Percentiles rank a stretch among this genome's conserved stretches.
phyloP scores from a whole-genome alignment of 179 eudicot species.

The Heliamphora pulchella region DNA sequence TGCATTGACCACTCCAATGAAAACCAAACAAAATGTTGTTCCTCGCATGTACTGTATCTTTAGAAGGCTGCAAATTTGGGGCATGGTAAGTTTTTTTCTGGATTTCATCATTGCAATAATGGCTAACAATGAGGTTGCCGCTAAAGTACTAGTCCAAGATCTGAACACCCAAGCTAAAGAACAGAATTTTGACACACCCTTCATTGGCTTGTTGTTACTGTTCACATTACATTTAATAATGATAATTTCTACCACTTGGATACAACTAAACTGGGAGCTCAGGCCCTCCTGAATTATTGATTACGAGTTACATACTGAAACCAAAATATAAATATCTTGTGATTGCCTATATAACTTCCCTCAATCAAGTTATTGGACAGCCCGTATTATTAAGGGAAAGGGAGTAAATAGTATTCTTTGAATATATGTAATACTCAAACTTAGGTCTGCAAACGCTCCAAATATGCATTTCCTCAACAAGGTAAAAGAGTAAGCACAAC shows the following conservation, averaged over 20 bases:
- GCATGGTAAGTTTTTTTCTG: background rate
- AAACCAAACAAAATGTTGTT: no score
- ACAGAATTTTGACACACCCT: background rate
- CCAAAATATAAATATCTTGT: background rate
- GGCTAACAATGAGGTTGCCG: background rate
- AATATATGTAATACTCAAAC: background rate
- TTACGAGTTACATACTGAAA: background rate
- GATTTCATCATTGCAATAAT: background rate
- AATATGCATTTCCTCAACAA: background rate
- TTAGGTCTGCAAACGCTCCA: background rate
- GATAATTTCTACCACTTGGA: constrained; percentile 8
- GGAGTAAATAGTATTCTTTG: constrained; percentile 1
- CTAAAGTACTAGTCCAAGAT: background rate
- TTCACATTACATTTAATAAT: background rate
- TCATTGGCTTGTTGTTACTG: background rate
- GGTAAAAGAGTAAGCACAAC: background rate
- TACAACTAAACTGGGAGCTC: background rate
- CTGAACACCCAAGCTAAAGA: background rate
- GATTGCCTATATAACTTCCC: background rate
- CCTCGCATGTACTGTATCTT: background rate
- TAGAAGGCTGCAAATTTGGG: background rate
- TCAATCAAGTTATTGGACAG: background rate
- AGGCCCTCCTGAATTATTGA: background rate
- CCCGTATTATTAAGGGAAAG: background rate
- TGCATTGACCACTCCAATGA: no score